Evolutionary conservation across 306 rosid species (phyloP).

Genomic region (Rubus idaeus): DNA sequence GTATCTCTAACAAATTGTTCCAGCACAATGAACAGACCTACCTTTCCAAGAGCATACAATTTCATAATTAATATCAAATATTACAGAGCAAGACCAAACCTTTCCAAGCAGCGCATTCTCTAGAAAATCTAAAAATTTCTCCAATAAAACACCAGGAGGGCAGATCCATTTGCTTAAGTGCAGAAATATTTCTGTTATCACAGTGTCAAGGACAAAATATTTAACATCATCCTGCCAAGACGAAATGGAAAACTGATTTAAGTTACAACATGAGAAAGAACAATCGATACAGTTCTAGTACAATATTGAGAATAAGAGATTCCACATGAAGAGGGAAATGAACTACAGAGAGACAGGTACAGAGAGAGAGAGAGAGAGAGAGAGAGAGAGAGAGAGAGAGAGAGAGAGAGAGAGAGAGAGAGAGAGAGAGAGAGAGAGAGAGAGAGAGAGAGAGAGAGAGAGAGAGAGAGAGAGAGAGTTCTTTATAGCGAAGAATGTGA

Average conservation of each 20-base stretch:
- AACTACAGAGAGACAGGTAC: neutral
- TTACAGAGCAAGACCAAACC: conserved; percentile 46
- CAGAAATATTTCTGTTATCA: conserved; percentile 64
- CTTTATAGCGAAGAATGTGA: neutral
- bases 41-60: neutral
- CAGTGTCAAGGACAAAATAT: conserved; percentile 58
- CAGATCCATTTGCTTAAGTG: conserved; percentile 55
- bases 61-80: conserved; percentile 7
- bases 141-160: conserved; percentile 54
- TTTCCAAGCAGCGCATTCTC: conserved; percentile 69
- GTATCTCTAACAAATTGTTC: neutral
- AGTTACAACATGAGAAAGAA: neutral
- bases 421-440: too few species aligned
- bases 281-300: neutral
- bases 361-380: neutral
- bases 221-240: conserved; percentile 61
- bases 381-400: too few species aligned
- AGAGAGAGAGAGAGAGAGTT: neutral
- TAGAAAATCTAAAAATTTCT: conserved; percentile 63
- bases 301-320: neutral
- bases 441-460: neutral
- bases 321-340: neutral
- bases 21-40: neutral
- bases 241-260: conserved; percentile 18
- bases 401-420: too few species aligned